phyloP scores from a whole-genome alignment of 2,329 filamentous ascomycete genomes.

The Zalaria obscura region DNA sequence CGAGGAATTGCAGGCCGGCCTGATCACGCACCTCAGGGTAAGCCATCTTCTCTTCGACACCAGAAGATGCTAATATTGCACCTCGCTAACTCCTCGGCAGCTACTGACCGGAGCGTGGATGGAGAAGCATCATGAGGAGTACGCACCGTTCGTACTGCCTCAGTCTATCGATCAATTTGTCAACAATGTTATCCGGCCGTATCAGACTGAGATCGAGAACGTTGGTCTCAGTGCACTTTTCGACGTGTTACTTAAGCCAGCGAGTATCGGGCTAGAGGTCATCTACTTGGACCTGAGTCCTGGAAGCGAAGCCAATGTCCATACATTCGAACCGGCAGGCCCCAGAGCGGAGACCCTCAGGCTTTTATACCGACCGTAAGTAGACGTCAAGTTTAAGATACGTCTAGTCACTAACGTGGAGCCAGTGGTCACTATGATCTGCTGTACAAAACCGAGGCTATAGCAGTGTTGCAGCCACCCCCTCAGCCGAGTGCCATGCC shows the following conservation, averaged over 20 bases:
- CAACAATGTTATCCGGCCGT: conserved; percentile 54
- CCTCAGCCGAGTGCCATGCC: conserved; percentile 13
- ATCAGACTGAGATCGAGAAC: conserved; percentile 77
- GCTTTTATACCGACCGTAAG: conserved; percentile 53
- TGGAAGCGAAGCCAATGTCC: conserved; percentile 60
- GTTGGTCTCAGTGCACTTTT: conserved; percentile 67
- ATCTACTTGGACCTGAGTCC: conserved; percentile 80
- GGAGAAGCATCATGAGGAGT: conserved; percentile 56
- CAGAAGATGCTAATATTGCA: conserved; percentile 6
- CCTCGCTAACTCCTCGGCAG: conserved; percentile 23
- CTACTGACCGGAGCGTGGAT: conserved; percentile 76
- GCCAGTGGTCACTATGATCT: conserved; percentile 80
- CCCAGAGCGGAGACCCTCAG: conserved; percentile 29
- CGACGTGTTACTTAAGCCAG: conserved; percentile 65
- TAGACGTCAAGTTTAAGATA: background rate
- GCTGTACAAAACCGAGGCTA: conserved; percentile 56
- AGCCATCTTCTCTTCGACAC: conserved; percentile 5
- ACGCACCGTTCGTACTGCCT: conserved; percentile 56
- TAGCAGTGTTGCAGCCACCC: conserved; percentile 18
- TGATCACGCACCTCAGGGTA: conserved; percentile 72
- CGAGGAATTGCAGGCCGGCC: conserved; percentile 41
- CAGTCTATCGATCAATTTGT: conserved; percentile 54
- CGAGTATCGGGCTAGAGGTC: conserved; percentile 69
- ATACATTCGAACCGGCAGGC: conserved; percentile 42
- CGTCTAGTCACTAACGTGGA: conserved; percentile 9